Evolutionary conservation across 2,329 filamentous ascomycete species (phyloP).

Genomic region (Thielaviopsis musarum): DNA sequence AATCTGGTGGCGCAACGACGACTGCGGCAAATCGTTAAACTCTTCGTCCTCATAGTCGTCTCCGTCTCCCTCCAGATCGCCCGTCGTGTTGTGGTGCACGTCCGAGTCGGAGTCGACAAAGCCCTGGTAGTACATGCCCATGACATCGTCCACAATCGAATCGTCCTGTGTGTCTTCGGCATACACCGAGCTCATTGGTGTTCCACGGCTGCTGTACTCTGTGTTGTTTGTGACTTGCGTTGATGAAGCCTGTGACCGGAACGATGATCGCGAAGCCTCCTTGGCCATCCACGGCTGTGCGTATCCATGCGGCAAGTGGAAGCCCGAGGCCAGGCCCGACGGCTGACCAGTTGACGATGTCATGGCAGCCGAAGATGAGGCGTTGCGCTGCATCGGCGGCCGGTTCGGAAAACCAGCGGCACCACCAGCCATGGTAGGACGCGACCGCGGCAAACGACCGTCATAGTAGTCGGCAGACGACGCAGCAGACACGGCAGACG

Average conservation of each 20-base stretch:
- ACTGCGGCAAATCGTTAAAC: neutral
- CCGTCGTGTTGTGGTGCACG: constrained; percentile 15
- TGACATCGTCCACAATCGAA: constrained; percentile 49
- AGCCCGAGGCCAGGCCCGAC: neutral
- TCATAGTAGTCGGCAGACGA: constrained; percentile 26
- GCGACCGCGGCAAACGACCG: constrained; percentile 16
- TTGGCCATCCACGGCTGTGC: constrained; percentile 30
- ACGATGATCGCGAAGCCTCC: constrained; percentile 38
- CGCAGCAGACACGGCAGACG: constrained; percentile 25
- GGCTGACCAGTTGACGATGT: neutral
- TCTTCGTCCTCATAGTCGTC: constrained; percentile 15
- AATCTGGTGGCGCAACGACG: neutral
- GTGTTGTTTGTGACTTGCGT: constrained; percentile 49
- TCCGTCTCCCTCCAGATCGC: constrained; percentile 15
- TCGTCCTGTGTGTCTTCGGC: constrained; percentile 32
- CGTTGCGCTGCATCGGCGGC: neutral
- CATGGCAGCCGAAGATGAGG: neutral
- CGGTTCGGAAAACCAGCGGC: neutral
- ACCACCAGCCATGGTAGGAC: neutral
- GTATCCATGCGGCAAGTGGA: constrained; percentile 15
- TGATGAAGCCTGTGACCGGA: constrained; percentile 38
- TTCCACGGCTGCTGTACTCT: constrained; percentile 66
- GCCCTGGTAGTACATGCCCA: constrained; percentile 51
- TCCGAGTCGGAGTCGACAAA: constrained; percentile 29
- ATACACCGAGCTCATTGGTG: constrained; percentile 50